Percentiles rank a stretch among this genome's conserved stretches.
Evolutionary conservation across 305 asterid species (phyloP).

Genomic region (Salvia sclarea): DNA sequence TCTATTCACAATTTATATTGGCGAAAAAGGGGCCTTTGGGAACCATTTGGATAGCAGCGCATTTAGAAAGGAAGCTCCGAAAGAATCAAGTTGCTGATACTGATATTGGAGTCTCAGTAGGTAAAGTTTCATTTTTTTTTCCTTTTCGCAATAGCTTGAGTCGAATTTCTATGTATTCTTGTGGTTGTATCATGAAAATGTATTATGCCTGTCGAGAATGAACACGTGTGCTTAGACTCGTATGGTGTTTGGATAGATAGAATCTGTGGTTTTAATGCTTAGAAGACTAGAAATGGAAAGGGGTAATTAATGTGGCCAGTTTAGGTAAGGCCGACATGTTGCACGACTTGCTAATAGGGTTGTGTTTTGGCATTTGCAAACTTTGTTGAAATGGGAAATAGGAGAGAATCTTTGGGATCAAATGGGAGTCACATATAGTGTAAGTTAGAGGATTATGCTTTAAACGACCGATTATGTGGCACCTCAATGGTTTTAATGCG

Average conservation of each 20-base stretch:
- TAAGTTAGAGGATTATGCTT: background rate
- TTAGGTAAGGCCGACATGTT: background rate
- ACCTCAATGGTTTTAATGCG: background rate
- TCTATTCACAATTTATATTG: constrained; percentile 90
- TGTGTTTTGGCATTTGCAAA: background rate
- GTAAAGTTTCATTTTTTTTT: constrained; percentile 40
- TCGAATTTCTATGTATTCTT: background rate
- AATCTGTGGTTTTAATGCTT: background rate
- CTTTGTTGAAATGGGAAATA: background rate
- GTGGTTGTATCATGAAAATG: constrained; percentile 8
- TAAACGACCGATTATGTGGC: background rate
- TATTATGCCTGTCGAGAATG: background rate
- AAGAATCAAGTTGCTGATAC: constrained; percentile 99
- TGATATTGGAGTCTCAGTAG: constrained; percentile 96
- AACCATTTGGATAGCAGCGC: constrained; percentile 99
- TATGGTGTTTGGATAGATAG: background rate
- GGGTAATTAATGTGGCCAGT: background rate
- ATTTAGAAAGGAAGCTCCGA: constrained; percentile 93
- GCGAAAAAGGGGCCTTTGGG: constrained; percentile 98
- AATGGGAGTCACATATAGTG: background rate
- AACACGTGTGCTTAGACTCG: background rate
- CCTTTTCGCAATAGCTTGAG: constrained; percentile 1
- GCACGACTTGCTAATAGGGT: constrained; percentile 3
- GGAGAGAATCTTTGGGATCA: constrained; percentile 6
- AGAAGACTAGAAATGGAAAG: background rate